Evolutionary conservation across 768 basidiomycete species (phyloP), one percentile per base, ranked within the genome.

Genomic region (Tulasnella sp.): DNA sequence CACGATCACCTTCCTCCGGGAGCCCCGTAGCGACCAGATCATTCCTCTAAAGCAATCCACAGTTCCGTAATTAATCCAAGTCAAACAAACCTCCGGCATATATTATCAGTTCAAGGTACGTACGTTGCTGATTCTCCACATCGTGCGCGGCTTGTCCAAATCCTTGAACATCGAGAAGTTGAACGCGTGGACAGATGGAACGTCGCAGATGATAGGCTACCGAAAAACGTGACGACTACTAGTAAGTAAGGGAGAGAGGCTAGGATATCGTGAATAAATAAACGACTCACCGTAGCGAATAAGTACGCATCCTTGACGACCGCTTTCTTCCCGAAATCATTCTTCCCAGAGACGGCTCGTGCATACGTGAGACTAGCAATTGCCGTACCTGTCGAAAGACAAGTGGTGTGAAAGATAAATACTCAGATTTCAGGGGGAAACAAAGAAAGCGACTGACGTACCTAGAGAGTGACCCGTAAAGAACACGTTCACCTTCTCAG

Each of bases 361-460:
- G 65, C 17, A 51, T 65, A 65, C 1, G 64, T 65, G 4, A 65
- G 55, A 56, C 27, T 63, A 42, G 64, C 65, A 3, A 61, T 66
- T 9, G 63, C 65, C 51, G 65, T 59, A 11, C 65, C 65, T 62
- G 5, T 48, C n/a, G 5, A 7, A 11, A 48, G 19, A 23, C 47
- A n/a, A 11, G 19, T 48, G 7, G n/a, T n/a, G n/a, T 7, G 7
- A 23, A n/a, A 5, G 7, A 5, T n/a, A 23, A 7, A 5, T n/a
- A 11, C n/a, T n/a, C 19, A 48, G 47, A 48, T 48, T 48, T 5
- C 34, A 38, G 34, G 5, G 5, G 34, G 7, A 5, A 38, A 38
- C 7, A 15, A 38, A 7, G 34, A 38, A 7, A 15, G 19, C 64
- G 3, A 60, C 53, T 4, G 51, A 65, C 49, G 56, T 45, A 17